Conservation (phyloP, 2,329 filamentous ascomycete species). For the Thelonectria rubi region DNA sequence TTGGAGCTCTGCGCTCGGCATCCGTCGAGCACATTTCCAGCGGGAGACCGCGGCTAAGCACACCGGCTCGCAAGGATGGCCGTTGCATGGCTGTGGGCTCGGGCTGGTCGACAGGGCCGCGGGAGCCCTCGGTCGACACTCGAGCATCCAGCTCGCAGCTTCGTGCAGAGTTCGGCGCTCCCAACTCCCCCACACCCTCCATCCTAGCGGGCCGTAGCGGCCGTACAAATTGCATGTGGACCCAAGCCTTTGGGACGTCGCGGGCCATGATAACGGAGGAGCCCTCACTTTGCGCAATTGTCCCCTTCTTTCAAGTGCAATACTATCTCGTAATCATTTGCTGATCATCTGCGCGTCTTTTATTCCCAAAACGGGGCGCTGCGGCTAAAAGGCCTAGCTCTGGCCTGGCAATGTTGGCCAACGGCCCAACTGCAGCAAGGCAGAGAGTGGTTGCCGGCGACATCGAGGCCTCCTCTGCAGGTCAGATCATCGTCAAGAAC, state of each 20-base stretch:
- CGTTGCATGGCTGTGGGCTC: constrained; percentile 20
- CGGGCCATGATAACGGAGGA: constrained; percentile 26
- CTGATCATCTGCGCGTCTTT: constrained; percentile 31
- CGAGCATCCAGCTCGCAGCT: constrained; percentile 32
- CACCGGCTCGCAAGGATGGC: constrained; percentile 20
- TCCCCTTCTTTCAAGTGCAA: constrained; percentile 23
- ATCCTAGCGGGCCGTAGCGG: constrained; percentile 41
- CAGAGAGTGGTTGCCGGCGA: constrained; percentile 11
- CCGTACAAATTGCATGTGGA: constrained; percentile 36
- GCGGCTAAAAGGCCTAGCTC: background rate
- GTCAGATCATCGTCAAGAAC: constrained; percentile 18
- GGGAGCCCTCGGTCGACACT: constrained; percentile 24
- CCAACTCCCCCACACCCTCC: constrained; percentile 36
- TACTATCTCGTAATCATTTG: constrained; percentile 32
- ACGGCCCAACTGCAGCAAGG: constrained; percentile 7
- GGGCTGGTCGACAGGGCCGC: constrained; percentile 20
- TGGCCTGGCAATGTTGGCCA: background rate
- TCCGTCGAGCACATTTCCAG: constrained; percentile 7
- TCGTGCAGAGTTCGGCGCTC: constrained; percentile 29
- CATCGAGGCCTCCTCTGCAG: constrained; percentile 3
- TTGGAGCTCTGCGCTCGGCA: background rate
- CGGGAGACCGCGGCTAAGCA: constrained; percentile 27
- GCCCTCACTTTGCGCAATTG: constrained; percentile 23
- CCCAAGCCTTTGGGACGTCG: constrained; percentile 25
- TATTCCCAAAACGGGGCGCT: constrained; percentile 10